Percentiles rank a stretch among this genome's conserved stretches.
Conservation (phyloP, 2,329 filamentous ascomycete species). For the Tolypocladium capitatum region DNA sequence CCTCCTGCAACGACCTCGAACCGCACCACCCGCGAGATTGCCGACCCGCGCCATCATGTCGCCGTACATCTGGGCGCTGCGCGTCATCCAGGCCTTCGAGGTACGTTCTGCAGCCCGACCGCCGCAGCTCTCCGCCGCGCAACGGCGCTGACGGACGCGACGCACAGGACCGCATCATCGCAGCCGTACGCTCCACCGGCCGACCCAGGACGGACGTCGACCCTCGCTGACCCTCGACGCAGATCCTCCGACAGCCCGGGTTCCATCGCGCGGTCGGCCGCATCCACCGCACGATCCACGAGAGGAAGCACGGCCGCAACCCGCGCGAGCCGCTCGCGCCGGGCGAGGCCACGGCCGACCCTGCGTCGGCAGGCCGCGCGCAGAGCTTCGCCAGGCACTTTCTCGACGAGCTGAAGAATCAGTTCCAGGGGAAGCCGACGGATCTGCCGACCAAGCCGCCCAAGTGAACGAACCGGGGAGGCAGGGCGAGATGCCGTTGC, state of each 20-base stretch:
- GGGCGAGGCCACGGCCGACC: slow-evolving; percentile 35
- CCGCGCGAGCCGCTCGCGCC: slow-evolving; percentile 36
- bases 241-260: slow-evolving; percentile 36
- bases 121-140: background rate
- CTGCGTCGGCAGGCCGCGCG: slow-evolving; percentile 10
- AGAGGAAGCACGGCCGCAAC: slow-evolving; percentile 33
- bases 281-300: slow-evolving; percentile 37
- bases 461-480: slow-evolving; percentile 7
- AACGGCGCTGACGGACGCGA: slow-evolving; percentile 4
- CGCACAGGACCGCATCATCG: slow-evolving; percentile 20
- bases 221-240: background rate
- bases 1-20: background rate
- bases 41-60: slow-evolving; percentile 12
- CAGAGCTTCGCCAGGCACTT: slow-evolving; percentile 33
- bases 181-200: slow-evolving; percentile 11
- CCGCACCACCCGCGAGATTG: background rate
- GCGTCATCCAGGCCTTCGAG: slow-evolving; percentile 21
- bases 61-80: slow-evolving; percentile 19
- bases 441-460: slow-evolving; percentile 18
- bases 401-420: slow-evolving; percentile 36
- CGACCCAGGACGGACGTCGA: background rate
- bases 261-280: slow-evolving; percentile 39
- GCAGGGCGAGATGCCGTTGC: background rate
- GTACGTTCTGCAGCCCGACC: slow-evolving; percentile 3
- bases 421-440: slow-evolving; percentile 31